Evolutionary conservation across 495 filamentous ascomycete species (phyloP), one percentile per base, ranked within the genome.

Genomic region (Hapsidospora chrysogenum): DNA sequence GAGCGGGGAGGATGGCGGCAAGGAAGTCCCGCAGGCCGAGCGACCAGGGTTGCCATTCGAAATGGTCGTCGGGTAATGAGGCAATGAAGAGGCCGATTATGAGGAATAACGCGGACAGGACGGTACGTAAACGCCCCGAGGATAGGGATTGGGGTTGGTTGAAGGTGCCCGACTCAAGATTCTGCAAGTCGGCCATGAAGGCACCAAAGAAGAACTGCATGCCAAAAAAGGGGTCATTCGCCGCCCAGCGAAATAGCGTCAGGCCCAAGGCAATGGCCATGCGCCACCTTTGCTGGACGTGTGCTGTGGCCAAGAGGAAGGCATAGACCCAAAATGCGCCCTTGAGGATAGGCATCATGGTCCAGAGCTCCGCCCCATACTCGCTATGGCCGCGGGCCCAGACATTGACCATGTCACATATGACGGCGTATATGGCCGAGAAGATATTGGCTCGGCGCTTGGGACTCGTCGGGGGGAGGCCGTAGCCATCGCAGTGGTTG

Each of bases 321-420:
- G 66, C 53, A 38, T 74, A 80, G 2, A 77, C 65, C 35, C 70
- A 47, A 65, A 78, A 73, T 14, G 68, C 70, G 3, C 70, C 70
- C 43, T 66, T 63, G 20, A 80, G 50, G 29, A 80, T 45, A 2
- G 70, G 74, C n/a, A 73, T 48, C 23, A 80, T 42, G 3, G 75
- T 74, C 75, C 75, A 80, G 44, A 76, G 72, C 31, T 77, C 71
- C 18, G 64, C 66, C 42, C 78, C 75, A 41, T 76, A 80, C 13
- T 56, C 51, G 49, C 72, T 74, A 38, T 55, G 63, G 3, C 62
- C 63, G n/a, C 51, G 61, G 8, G 68, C 68, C 74, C 74, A 79
- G 1, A 64, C 69, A 15, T 52, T 56, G 11, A 70, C 50, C 23
- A 26, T 6, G 23, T 26, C 23, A 6, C 11, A 6, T 6, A 26